A percentile compares a stretch with the other conserved stretches of the same genome.
Conservation (phyloP, 345 rosid genomes). For the Syzygium oleosum region DNA sequence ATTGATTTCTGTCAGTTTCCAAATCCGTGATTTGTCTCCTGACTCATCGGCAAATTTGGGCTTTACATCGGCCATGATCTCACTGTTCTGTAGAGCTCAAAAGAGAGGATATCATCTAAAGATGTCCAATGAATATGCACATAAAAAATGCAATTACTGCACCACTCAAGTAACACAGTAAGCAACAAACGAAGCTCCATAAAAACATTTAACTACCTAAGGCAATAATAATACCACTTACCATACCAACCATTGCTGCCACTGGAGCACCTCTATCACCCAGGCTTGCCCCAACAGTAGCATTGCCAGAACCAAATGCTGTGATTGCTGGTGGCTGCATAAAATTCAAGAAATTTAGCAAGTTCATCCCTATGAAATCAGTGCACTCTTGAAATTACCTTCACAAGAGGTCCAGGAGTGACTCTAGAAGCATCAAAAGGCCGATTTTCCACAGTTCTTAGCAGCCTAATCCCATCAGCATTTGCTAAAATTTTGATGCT, state of each 20-base stretch:
- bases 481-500: conserved; percentile 69
- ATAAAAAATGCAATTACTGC: neutral
- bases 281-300: conserved; percentile 41
- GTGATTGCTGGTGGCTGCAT: conserved; percentile 37
- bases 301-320: conserved; percentile 40
- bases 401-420: conserved; percentile 47
- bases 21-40: conserved; percentile 56
- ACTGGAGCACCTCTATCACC: conserved; percentile 42
- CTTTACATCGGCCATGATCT: conserved; percentile 54
- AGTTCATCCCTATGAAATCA: neutral
- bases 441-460: conserved; percentile 58
- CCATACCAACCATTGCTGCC: conserved; percentile 53
- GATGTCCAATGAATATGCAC: neutral
- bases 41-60: conserved; percentile 69
- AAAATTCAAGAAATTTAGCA: conserved; percentile 4
- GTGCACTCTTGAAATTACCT: conserved; percentile 23
- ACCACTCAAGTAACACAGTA: neutral
- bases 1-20: conserved; percentile 81
- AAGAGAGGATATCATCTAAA: conserved; percentile 1
- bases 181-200: neutral
- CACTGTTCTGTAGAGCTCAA: conserved; percentile 40
- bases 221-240: conserved; percentile 17
- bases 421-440: conserved; percentile 78
- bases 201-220: neutral
- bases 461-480: conserved; percentile 62